Base-by-base conservation (phyloP, 2,329 filamentous ascomycete genomes). In the Eurotiales sp. region DNA sequence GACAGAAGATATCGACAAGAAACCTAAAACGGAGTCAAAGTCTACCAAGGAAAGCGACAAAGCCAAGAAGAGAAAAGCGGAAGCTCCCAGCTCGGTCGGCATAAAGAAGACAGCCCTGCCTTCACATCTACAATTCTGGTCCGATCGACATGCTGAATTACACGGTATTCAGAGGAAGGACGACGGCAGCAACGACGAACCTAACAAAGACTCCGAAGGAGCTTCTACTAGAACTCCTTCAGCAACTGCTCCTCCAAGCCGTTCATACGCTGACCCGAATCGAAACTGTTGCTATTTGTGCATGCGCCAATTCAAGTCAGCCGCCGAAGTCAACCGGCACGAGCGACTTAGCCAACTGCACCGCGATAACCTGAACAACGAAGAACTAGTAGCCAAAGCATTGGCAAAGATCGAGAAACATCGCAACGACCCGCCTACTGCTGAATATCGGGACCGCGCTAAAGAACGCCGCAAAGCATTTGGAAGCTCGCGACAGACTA, bases 121-220 rank as follows among this genome's bases (percentile, higher is more conserved):
- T 3, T 81, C 83, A 1, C 83, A 87, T 65, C 73, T 88, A 41
- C 82, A 87, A 65, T 86, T 85, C 65, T 88, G 85, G 85, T 81
- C 82, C 44, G 82, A 86, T 60, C 82, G 84, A 45, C 83, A 86
- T 61, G 84, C 83, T 1, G 84, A 88, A 60, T 71, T 87, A 21
- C 82, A 85, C 59, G 79, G 81, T 52, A 77, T 71, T 19, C 61
- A 68, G 22, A 64, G 64, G 40, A 65, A 68, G 40, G 64, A 64
- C 15, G 56, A 53, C 5, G 60, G 68, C 5, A 62, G 60, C 12
- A 21, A 39, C 11, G 39, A 44, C 14, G 45, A 49, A 15, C 14
- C 40, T n/a, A 29, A 27, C 23, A 48, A 51, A 17, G 51, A 48
- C 14, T 58, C 59, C 1, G 53, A 52, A 21, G 22, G 40, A 15